Percentiles rank a stretch among this genome's conserved stretches.
phyloP scores from a whole-genome alignment of 2,329 filamentous ascomycete genomes.

The Arachnomyces sp. region DNA sequence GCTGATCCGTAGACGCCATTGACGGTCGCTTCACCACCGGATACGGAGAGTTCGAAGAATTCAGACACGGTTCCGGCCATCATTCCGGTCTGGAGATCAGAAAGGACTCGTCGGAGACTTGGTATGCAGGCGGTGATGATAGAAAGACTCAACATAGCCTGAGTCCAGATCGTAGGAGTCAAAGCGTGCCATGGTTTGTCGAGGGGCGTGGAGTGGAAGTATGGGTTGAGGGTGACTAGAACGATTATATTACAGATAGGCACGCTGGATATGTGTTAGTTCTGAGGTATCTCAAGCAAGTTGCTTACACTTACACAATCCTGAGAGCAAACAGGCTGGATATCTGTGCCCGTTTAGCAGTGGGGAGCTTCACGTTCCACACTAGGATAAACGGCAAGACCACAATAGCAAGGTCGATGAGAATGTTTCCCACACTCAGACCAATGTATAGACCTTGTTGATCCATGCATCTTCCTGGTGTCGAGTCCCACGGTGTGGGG shows the following conservation, averaged over 20 bases:
- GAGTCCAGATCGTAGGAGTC: conserved; percentile 16
- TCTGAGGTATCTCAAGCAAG: not conserved
- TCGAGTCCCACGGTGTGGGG: conserved; percentile 15
- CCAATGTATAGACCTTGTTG: conserved; percentile 15
- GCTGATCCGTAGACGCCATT: not conserved
- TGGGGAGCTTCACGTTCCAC: conserved; percentile 13
- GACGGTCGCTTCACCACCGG: conserved; percentile 6
- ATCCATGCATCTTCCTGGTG: conserved; percentile 15
- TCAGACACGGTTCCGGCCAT: conserved; percentile 17
- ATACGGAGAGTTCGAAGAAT: conserved; percentile 13
- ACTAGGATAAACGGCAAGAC: conserved; percentile 18
- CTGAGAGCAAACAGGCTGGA: conserved; percentile 15
- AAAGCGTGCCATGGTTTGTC: conserved; percentile 17
- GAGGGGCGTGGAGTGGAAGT: conserved; percentile 11
- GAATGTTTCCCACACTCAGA: conserved; percentile 14
- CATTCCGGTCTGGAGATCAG: conserved; percentile 17
- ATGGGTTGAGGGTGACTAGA: conserved; percentile 9
- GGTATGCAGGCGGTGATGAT: conserved; percentile 21
- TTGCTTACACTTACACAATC: conserved; percentile 13
- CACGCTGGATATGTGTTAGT: conserved; percentile 12
- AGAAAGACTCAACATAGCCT: conserved; percentile 14
- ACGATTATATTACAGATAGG: conserved; percentile 14
- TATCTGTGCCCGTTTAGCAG: conserved; percentile 14
- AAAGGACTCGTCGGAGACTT: conserved; percentile 15
- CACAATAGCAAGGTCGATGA: conserved; percentile 15